Percentiles rank a stretch among this genome's conserved stretches.
Conservation (phyloP, 352 stramenopile species). For the Phytophthora agathidicida region DNA sequence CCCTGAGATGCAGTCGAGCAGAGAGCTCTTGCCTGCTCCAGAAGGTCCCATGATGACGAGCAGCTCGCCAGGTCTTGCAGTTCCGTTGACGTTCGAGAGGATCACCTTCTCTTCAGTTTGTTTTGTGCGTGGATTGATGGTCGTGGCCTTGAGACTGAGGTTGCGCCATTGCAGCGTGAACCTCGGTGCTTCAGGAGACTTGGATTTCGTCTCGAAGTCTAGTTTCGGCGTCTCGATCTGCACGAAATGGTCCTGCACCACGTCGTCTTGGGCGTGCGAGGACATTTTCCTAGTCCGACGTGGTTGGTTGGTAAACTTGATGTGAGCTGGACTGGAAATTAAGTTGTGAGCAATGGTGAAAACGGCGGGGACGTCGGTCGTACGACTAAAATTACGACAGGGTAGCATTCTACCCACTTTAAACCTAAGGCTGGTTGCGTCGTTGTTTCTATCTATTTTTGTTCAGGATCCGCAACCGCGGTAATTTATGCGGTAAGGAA, state of each 20-base stretch:
- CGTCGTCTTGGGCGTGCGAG: neutral
- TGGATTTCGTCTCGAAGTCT: neutral
- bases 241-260: conserved; percentile 21
- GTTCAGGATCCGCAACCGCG: neutral
- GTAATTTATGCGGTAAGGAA: neutral
- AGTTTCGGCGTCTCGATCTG: conserved; percentile 28
- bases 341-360: neutral
- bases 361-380: neutral
- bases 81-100: conserved; percentile 49
- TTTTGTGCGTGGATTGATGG: conserved; percentile 55
- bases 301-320: too few relatives aligned
- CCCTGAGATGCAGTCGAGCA: conserved; percentile 91
- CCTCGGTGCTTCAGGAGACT: conserved; percentile 10
- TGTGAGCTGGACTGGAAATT: neutral
- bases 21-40: conserved; percentile 89
- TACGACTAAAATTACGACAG: neutral
- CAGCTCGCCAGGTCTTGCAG: conserved; percentile 50
- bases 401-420: neutral
- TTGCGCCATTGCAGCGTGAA: conserved; percentile 53
- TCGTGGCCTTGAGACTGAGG: conserved; percentile 31
- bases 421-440: too few relatives aligned
- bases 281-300: conserved; percentile 1
- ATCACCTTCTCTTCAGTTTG: conserved; percentile 50
- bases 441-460: too few relatives aligned
- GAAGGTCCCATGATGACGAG: conserved; percentile 67